Conservation (phyloP, 1,284 basidiomycete genomes). For the Cryptococcus sp. region DNA sequence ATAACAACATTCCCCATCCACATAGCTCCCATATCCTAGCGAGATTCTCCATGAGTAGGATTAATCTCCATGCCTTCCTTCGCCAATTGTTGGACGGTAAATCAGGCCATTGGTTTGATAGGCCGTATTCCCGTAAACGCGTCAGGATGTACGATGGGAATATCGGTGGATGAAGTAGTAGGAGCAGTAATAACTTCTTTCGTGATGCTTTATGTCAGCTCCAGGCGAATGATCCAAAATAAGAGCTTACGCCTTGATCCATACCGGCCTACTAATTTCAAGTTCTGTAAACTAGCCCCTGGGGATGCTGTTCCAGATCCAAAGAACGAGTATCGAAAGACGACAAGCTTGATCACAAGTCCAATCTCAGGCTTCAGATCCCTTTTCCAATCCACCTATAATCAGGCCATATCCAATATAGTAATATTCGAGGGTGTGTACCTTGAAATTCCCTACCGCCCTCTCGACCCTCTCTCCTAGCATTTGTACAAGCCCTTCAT, state of each 20-base stretch:
- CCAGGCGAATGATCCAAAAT: neutral
- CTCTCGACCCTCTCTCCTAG: slow-evolving; percentile 77
- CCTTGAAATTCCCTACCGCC: slow-evolving; percentile 66
- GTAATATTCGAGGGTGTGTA: slow-evolving; percentile 51
- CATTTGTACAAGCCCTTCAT: slow-evolving; percentile 79
- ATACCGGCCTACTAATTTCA: slow-evolving; percentile 48
- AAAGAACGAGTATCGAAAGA: slow-evolving; percentile 87
- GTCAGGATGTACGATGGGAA: slow-evolving; percentile 72
- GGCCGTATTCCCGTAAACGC: slow-evolving; percentile 67
- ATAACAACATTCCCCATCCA: slow-evolving; percentile 80
- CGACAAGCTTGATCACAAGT: slow-evolving; percentile 66
- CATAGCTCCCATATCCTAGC: slow-evolving; percentile 59
- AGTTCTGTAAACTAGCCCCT: slow-evolving; percentile 84
- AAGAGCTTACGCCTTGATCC: slow-evolving; percentile 36
- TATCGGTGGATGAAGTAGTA: slow-evolving; percentile 61
- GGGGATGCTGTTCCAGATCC: slow-evolving; percentile 82
- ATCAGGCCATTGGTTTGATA: slow-evolving; percentile 85
- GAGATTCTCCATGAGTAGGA: slow-evolving; percentile 64
- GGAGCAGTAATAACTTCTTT: slow-evolving; percentile 62
- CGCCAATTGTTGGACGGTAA: slow-evolving; percentile 70
- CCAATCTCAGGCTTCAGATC: slow-evolving; percentile 76
- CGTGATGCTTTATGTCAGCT: slow-evolving; percentile 33
- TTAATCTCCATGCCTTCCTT: slow-evolving; percentile 68
- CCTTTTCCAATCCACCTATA: neutral
- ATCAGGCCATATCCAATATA: neutral